Evolutionary conservation across 2,329 filamentous ascomycete genomes (phyloP), one percentile per base, ranked within the genome.

Genomic region (Fusarium sp.): DNA sequence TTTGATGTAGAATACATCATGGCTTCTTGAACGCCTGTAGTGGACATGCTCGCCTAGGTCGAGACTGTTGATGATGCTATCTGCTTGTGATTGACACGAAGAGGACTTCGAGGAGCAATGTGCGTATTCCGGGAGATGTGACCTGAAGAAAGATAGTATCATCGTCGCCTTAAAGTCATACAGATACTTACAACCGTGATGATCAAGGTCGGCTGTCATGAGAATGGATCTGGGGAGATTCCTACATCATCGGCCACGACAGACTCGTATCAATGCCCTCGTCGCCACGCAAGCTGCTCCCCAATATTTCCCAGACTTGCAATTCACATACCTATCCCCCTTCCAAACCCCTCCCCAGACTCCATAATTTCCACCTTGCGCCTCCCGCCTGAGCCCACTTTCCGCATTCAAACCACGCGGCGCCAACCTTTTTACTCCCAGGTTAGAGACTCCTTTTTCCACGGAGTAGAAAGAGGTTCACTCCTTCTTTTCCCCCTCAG

Each of bases 321-420:
- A 6, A 16, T 57, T 29, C n/a, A 16, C 36, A 64, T 57, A 20
- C 62, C 62, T 60, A 31, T 54, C 66, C 22, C 5, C 18, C 42
- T 50, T 20, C 42, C 35, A 50, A 36, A 14, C 31, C 16, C 16
- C 38, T 16, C 38, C n/a, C 36, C 52, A 10, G 35, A 33, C 59
- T 38, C 57, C 54, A 38, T 27, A 10, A 27, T 36, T 31, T 50
- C 40, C 68, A 16, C 42, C 38, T 22, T 29, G 47, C 20, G 35
- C 47, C 47, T 52, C 47, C 47, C 29, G 47, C n/a, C 45, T n/a
- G 7, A 31, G 35, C 50, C 47, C 33, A 52, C 42, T 57, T 56
- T 63, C 71, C 65, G 68, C 61, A 64, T 73, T 73, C 6, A 56
- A 59, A 62, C 62, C 35, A 52, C 6, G 69, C 40, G 72, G 72